Base-by-base conservation (phyloP, 169 alveolate genomes). In the Plasmodium sp. region DNA sequence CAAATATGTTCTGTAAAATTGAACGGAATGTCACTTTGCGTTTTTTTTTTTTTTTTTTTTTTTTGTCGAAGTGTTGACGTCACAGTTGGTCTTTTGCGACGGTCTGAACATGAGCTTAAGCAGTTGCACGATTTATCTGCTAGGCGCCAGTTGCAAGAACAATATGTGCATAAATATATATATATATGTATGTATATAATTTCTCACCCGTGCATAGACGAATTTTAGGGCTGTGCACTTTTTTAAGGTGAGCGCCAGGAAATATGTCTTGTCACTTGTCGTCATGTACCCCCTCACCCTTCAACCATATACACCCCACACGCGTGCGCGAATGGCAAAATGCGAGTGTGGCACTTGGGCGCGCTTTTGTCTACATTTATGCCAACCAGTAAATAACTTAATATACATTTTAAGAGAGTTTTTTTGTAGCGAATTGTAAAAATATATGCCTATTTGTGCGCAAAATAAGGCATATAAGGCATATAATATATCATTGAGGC, bases 91-190 rank as follows among this genome's bases (percentile, higher is more conserved):
- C 67, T 31, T 41, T 81, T 81, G 77, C 39, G 4, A 81, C 5
- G 67, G 67, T n/a, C 41, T 51, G 16, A 51, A 51, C 62, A 67
- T 67, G 41, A 67, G 77, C 39, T 67, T 67, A 67, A 54, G 56
- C 43, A 31, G 39, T 82, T 82, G 81, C 90, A 58, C 71, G 90
- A 10, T 82, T 34, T 31, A 54, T 81, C 33, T 67, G 31, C 14
- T 67, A 27, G 22, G 22, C 54, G 31, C 2, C 27, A 82, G 31
- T 82, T 27, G 27, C 77, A 67, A 67, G 41, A 67, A n/a, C 77
- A 18, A 67, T 67, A 31, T 67, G 72, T 56, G 0, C 0, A 56
- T 16, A 56, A 56, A 56, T 16, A 56, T 1, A 56, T 16, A 56
- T 39, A 39, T 39, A 39, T 2, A 39, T 22, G 16, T 27, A 67